Evolutionary conservation across 2,329 filamentous ascomycete genomes (phyloP).

Genomic region (Diaporthe eres): DNA sequence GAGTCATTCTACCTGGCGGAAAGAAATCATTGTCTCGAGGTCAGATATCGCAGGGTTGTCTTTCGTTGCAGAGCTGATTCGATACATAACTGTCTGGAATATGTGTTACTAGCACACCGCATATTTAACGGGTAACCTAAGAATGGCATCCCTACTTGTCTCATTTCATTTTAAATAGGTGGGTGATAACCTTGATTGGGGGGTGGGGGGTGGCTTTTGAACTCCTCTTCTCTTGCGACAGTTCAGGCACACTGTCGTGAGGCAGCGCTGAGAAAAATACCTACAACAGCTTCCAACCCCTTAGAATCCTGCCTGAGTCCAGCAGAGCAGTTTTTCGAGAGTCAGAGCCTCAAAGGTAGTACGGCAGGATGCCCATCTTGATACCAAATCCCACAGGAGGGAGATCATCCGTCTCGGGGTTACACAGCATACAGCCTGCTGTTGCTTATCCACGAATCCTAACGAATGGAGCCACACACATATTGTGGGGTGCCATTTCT

Average conservation of each 20-base stretch:
- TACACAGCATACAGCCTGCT: conserved; percentile 23
- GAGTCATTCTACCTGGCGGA: neutral
- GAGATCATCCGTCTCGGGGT: neutral
- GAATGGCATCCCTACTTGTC: too few relatives aligned
- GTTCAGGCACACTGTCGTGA: neutral
- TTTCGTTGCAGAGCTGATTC: too few relatives aligned
- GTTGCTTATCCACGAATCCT: neutral
- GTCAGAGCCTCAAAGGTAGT: neutral
- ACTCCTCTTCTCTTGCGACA: neutral
- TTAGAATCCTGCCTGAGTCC: neutral
- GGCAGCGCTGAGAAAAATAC: neutral
- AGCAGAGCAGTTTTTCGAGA: neutral
- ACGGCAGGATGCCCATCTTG: neutral
- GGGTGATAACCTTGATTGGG: too few relatives aligned
- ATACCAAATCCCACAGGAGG: neutral
- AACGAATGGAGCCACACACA: neutral
- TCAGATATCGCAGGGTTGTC: too few relatives aligned
- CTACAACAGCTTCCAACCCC: neutral
- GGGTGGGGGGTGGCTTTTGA: too few relatives aligned
- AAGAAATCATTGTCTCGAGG: too few relatives aligned
- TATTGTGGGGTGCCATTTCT: neutral
- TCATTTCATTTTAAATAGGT: too few relatives aligned
- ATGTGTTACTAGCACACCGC: too few relatives aligned
- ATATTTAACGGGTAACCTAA: too few relatives aligned
- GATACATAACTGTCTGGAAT: too few relatives aligned